These are phyloP conservation scores for Aspergillus ibericus DNA, from an alignment of 2,329 filamentous ascomycete genomes.

Conservation along the genomic window DNA sequence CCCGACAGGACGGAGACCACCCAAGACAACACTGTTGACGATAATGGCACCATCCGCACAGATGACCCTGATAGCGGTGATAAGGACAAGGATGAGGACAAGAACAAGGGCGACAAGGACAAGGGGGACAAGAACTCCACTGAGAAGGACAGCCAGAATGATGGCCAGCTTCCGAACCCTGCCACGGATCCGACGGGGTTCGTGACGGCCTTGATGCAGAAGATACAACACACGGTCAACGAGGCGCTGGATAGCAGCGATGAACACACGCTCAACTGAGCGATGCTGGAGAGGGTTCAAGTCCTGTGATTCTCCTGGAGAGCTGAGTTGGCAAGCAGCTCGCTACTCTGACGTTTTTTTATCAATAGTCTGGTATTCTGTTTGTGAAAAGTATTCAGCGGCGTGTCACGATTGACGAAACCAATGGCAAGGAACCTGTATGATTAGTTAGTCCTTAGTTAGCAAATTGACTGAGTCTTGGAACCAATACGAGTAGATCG, in stretches of 20 bases:
- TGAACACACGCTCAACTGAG: conserved; percentile 24
- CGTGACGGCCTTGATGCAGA: conserved; percentile 18
- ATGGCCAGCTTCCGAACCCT: neutral
- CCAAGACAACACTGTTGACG: neutral
- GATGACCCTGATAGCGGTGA: neutral
- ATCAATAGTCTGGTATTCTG: neutral
- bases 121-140: neutral
- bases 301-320: neutral
- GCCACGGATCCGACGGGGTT: conserved; percentile 20
- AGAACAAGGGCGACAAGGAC: neutral
- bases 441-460: neutral
- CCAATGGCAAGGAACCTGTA: neutral
- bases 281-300: neutral
- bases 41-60: too few relatives aligned
- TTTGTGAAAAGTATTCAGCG: conserved; percentile 3
- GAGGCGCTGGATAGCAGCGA: conserved; percentile 30
- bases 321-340: neutral
- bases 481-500: neutral
- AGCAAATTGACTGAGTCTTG: neutral
- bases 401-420: neutral
- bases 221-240: conserved; percentile 20
- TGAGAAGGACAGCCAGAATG: conserved; percentile 6
- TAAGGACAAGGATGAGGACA: neutral
- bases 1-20: neutral
- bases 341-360: neutral